These are phyloP conservation scores for Psilocybe sp. DNA, from an alignment of 768 basidiomycete genomes.

Conservation along the genomic window DNA sequence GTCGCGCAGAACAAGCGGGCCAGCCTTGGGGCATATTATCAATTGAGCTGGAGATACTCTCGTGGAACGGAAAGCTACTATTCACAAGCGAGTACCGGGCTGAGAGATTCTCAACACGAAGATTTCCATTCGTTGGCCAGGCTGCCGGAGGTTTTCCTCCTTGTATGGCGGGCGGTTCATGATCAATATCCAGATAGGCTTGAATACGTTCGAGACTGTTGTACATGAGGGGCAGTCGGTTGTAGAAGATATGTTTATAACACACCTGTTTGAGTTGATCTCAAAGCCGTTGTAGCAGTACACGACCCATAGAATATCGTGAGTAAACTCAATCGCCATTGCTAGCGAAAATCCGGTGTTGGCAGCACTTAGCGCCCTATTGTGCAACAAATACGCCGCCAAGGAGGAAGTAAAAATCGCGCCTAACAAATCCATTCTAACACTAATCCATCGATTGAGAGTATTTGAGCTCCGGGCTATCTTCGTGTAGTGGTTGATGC, in stretches of 20 bases:
- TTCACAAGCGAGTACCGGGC: constrained; percentile 48
- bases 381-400: constrained; percentile 53
- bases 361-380: constrained; percentile 34
- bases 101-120: constrained; percentile 52
- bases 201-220: constrained; percentile 62
- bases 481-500: constrained; percentile 51
- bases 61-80: too few species aligned
- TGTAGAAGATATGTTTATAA: not conserved
- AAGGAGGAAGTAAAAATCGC: constrained; percentile 51
- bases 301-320: constrained; percentile 49
- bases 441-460: constrained; percentile 39
- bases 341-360: constrained; percentile 52
- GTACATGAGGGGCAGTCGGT: too few species aligned
- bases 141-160: constrained; percentile 57
- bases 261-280: constrained; percentile 29
- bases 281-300: constrained; percentile 41
- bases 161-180: constrained; percentile 42
- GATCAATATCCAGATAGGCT: constrained; percentile 58
- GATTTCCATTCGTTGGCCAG: constrained; percentile 61
- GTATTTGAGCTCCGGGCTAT: constrained; percentile 45
- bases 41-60: not conserved
- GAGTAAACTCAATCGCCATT: constrained; percentile 56
- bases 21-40: constrained; percentile 20
- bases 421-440: constrained; percentile 58
- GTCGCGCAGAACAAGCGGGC: constrained; percentile 54